phyloP scores from a whole-genome alignment of 495 filamentous ascomycete genomes.

The Elasticomyces elasticus region DNA sequence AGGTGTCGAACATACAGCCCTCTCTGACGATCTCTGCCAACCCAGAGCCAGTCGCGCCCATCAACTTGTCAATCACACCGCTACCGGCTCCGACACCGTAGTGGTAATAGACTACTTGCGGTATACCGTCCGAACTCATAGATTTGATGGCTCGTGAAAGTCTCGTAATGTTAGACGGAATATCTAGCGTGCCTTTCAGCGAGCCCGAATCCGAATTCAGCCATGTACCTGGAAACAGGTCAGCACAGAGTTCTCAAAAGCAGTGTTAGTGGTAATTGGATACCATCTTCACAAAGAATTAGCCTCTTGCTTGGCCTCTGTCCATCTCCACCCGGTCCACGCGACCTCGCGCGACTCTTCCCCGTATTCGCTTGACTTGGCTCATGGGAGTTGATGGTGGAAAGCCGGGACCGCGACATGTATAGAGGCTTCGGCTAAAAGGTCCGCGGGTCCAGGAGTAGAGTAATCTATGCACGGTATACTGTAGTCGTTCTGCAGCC shows the following conservation, averaged over 20 bases:
- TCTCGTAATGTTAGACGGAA: constrained; percentile 34
- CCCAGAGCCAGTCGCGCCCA: constrained; percentile 29
- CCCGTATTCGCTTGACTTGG: constrained; percentile 2
- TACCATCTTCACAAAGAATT: constrained; percentile 16
- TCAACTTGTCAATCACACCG: constrained; percentile 22
- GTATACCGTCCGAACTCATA: constrained; percentile 30
- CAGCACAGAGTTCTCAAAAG: not conserved
- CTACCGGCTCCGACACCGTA: constrained; percentile 31
- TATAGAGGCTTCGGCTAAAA: not conserved
- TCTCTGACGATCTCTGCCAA: constrained; percentile 50
- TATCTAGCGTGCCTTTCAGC: constrained; percentile 26
- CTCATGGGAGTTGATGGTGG: not conserved
- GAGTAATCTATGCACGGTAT: too few species aligned
- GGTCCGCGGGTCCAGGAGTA: not conserved
- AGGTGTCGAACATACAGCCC: constrained; percentile 30
- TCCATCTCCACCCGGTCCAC: not conserved
- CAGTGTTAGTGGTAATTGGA: not conserved
- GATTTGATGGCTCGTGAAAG: constrained; percentile 34
- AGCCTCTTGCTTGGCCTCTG: constrained; percentile 5
- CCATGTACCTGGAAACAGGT: constrained; percentile 22
- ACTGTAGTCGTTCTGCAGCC: too few species aligned
- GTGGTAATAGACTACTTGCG: constrained; percentile 35
- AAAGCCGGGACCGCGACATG: constrained; percentile 2
- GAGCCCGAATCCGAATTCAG: constrained; percentile 31
- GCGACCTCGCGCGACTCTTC: not conserved